Evolutionary conservation across 208 protist species (phyloP).

Genomic region (Wallacemonas sp.): DNA sequence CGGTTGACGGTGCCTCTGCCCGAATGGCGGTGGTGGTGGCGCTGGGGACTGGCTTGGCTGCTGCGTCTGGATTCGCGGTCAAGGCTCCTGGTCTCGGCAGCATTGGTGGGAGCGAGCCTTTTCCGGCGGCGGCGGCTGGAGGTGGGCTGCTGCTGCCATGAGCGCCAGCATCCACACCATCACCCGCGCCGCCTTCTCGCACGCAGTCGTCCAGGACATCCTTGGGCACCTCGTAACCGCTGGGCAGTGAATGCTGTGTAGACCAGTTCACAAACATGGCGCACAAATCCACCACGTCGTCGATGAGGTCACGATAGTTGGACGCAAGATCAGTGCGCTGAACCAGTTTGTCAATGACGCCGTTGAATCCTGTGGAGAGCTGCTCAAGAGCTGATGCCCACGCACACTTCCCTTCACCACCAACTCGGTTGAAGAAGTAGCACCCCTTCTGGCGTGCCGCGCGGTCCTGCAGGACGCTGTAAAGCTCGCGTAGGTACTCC

Average conservation of each 20-base stretch:
- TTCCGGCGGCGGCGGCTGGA: neutral
- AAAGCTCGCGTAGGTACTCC: constrained; percentile 54
- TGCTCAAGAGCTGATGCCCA: constrained; percentile 61
- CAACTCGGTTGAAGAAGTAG: constrained; percentile 84
- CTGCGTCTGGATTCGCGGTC: neutral
- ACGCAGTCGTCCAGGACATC: constrained; percentile 51
- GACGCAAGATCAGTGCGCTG: constrained; percentile 40
- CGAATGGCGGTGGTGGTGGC: neutral
- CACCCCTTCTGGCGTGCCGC: constrained; percentile 65
- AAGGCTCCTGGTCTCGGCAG: constrained; percentile 18
- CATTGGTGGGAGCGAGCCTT: constrained; percentile 19
- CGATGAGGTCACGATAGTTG: constrained; percentile 47
- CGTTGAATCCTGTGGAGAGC: constrained; percentile 48
- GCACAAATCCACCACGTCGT: constrained; percentile 67
- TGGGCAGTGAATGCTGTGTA: constrained; percentile 27
- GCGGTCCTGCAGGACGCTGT: constrained; percentile 55
- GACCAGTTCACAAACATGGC: constrained; percentile 82
- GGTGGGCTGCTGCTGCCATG: neutral
- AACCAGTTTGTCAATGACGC: constrained; percentile 43
- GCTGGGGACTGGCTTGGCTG: neutral
- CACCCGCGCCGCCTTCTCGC: constrained; percentile 31
- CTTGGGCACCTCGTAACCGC: constrained; percentile 32
- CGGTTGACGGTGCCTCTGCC: neutral
- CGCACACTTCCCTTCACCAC: constrained; percentile 51
- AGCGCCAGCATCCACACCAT: constrained; percentile 1